These are phyloP conservation scores for Paraglomus brasilianum DNA, from an alignment of 192 early-diverging fungal genomes.

Conservation along the genomic window DNA sequence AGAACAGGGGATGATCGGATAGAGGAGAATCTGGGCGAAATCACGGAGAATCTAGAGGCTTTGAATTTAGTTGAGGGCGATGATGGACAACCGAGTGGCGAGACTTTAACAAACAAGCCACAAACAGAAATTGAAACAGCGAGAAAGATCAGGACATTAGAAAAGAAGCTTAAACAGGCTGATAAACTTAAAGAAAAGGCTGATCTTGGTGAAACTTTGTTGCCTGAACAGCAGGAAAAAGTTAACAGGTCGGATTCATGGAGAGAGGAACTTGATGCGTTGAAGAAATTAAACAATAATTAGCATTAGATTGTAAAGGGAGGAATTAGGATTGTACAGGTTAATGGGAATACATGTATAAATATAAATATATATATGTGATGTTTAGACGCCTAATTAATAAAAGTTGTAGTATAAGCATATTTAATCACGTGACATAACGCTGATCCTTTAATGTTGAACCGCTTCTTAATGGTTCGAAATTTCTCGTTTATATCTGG, in stretches of 20 bases:
- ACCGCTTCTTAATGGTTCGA: too few relatives aligned
- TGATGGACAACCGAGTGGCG: constrained; percentile 8
- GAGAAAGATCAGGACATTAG: constrained; percentile 59
- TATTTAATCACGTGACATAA: too few relatives aligned
- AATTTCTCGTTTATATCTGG: too few relatives aligned
- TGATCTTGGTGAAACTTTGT: constrained; percentile 39
- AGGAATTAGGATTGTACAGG: too few relatives aligned
- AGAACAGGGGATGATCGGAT: background rate
- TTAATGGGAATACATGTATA: too few relatives aligned
- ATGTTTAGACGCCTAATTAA: too few relatives aligned
- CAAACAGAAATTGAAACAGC: background rate
- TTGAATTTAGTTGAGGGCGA: constrained; percentile 1
- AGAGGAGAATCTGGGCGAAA: background rate
- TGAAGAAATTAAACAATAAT: background rate
- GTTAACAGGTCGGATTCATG: constrained; percentile 49
- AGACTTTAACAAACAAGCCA: constrained; percentile 29
- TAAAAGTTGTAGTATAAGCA: too few relatives aligned
- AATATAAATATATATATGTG: too few relatives aligned
- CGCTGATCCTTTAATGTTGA: too few relatives aligned
- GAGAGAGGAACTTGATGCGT: constrained; percentile 24
- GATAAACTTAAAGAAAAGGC: constrained; percentile 58
- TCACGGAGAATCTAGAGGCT: constrained; percentile 7
- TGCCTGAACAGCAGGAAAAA: constrained; percentile 68
- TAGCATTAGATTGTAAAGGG: too few relatives aligned
- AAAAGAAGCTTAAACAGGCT: constrained; percentile 71